Conservation (phyloP, 1,139 yeast species). For the Debaryomyces subglobosus region DNA sequence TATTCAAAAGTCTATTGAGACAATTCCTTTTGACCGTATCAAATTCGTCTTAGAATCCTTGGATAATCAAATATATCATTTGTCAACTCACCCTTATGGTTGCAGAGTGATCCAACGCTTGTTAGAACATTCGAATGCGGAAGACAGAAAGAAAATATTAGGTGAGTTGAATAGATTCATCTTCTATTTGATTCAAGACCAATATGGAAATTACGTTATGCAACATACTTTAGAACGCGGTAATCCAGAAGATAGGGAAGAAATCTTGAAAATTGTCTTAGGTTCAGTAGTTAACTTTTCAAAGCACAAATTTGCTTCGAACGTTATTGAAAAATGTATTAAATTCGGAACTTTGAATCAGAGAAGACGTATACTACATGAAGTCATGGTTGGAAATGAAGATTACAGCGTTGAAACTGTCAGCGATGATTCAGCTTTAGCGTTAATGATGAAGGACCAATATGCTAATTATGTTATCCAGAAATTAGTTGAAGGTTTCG, state of each 20-base stretch:
- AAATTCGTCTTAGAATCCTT: slow-evolving; percentile 75
- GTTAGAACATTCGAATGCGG: slow-evolving; percentile 69
- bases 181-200: slow-evolving; percentile 85
- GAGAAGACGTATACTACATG: slow-evolving; percentile 62
- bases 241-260: slow-evolving; percentile 47
- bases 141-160: slow-evolving; percentile 67
- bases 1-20: slow-evolving; percentile 90
- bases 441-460: slow-evolving; percentile 95
- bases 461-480: slow-evolving; percentile 97
- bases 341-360: slow-evolving; percentile 69
- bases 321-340: slow-evolving; percentile 94
- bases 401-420: slow-evolving; percentile 44
- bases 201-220: slow-evolving; percentile 96
- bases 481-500: slow-evolving; percentile 79
- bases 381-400: slow-evolving; percentile 57
- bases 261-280: slow-evolving; percentile 43
- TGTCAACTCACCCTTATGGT: slow-evolving; percentile 96
- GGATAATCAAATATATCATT: slow-evolving; percentile 77
- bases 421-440: slow-evolving; percentile 62
- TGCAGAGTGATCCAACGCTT: slow-evolving; percentile 95
- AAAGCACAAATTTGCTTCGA: slow-evolving; percentile 95
- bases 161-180: slow-evolving; percentile 73
- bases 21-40: slow-evolving; percentile 72
- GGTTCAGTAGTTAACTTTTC: slow-evolving; percentile 78
- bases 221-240: slow-evolving; percentile 93